These are phyloP conservation scores for Metschnikowia proteae DNA, from an alignment of 805 yeast species.

Conservation along the genomic window DNA sequence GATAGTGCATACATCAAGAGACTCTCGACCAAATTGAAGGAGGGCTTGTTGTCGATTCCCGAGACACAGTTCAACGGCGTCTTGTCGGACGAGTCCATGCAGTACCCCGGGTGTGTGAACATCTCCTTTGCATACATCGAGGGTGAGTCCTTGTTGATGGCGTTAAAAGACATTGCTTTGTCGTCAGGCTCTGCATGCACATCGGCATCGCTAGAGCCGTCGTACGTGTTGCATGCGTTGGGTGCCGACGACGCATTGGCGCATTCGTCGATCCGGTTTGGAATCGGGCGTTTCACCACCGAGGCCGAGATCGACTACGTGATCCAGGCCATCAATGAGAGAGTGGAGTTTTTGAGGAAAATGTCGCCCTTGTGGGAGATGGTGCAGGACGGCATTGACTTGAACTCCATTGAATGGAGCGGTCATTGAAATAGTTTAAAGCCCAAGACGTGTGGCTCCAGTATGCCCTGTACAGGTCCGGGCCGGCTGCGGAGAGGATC, in stretches of 20 bases:
- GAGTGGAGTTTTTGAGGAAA: constrained; percentile 88
- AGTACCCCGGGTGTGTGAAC: constrained; percentile 91
- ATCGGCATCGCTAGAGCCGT: constrained; percentile 96
- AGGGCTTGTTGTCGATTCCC: constrained; percentile 73
- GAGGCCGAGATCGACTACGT: constrained; percentile 95
- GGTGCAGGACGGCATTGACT: constrained; percentile 98
- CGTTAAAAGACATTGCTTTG: constrained; percentile 92
- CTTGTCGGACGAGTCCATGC: constrained; percentile 39
- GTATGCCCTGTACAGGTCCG: not conserved
- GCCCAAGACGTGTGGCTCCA: no score
- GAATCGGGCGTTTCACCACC: constrained; percentile 95
- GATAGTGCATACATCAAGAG: constrained; percentile 68
- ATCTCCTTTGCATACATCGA: constrained; percentile 96
- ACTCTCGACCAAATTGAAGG: constrained; percentile 69
- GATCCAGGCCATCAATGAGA: constrained; percentile 76
- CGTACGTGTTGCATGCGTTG: constrained; percentile 91
- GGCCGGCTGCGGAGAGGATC: not conserved
- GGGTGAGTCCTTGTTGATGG: constrained; percentile 97
- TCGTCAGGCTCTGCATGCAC: constrained; percentile 98
- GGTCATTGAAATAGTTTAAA: constrained; percentile 58
- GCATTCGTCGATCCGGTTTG: constrained; percentile 96
- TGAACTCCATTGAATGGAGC: constrained; percentile 93
- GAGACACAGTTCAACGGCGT: constrained; percentile 92
- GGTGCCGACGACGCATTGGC: constrained; percentile 99
- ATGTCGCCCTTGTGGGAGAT: constrained; percentile 97